Evolutionary conservation across 495 filamentous ascomycete species (phyloP).

Genomic region (Saxophila tyrrhenica): DNA sequence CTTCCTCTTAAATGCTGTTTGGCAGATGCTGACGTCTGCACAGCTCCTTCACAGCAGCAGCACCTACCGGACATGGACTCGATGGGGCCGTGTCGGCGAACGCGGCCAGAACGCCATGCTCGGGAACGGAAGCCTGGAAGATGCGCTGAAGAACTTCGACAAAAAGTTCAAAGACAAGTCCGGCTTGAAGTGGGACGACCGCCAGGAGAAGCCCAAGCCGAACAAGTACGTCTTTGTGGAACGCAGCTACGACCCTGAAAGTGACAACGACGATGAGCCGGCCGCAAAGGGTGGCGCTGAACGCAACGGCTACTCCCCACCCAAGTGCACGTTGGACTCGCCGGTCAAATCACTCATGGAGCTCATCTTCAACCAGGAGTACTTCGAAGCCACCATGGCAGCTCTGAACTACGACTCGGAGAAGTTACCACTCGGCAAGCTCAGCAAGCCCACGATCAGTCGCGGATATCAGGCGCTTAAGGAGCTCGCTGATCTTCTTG

Average conservation of each 20-base stretch:
- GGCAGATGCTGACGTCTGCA: not conserved
- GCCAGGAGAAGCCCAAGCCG: constrained; percentile 45
- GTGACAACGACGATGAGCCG: constrained; percentile 35
- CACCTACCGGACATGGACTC: constrained; percentile 48
- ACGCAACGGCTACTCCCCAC: not conserved
- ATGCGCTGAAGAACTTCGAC: constrained; percentile 46
- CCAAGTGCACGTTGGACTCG: constrained; percentile 4
- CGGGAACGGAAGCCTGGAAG: constrained; percentile 29
- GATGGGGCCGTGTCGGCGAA: constrained; percentile 75
- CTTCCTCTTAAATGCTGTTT: not conserved
- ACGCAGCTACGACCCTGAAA: constrained; percentile 53
- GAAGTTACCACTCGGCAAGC: constrained; percentile 73
- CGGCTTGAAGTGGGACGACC: constrained; percentile 53
- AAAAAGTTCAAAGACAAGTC: constrained; percentile 73
- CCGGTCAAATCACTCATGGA: constrained; percentile 54
- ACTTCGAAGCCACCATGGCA: constrained; percentile 53
- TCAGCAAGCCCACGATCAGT: constrained; percentile 62
- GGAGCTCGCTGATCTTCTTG: constrained; percentile 54
- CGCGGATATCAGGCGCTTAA: constrained; percentile 63
- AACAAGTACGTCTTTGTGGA: constrained; percentile 72
- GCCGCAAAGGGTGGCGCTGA: not conserved
- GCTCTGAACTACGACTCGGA: constrained; percentile 62
- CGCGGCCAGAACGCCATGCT: constrained; percentile 46
- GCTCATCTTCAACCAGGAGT: constrained; percentile 70
- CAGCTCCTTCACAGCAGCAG: constrained; percentile 1